phyloP scores from a whole-genome alignment of 768 basidiomycete species.

The Panaeolus cyanescens region DNA sequence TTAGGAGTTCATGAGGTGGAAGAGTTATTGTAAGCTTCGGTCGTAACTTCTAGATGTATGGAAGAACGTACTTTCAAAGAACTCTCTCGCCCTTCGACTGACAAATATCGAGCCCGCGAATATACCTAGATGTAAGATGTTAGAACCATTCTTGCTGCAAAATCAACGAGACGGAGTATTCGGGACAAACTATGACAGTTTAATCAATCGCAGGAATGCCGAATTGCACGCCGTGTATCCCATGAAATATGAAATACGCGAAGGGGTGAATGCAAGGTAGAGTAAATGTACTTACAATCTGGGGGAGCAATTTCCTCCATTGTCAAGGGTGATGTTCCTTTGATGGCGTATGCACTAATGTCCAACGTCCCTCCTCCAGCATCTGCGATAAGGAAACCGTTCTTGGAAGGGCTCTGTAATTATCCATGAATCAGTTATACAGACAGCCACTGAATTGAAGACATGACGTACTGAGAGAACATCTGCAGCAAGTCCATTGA shows the following conservation, averaged over 20 bases:
- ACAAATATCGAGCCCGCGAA: slow-evolving; percentile 87
- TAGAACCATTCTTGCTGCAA: background rate
- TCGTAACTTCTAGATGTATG: background rate
- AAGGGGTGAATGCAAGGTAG: background rate
- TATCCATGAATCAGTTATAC: background rate
- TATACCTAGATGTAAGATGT: slow-evolving; percentile 47
- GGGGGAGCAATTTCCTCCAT: slow-evolving; percentile 86
- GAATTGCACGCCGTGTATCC: background rate
- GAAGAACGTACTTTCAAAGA: slow-evolving; percentile 58
- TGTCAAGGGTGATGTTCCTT: slow-evolving; percentile 65
- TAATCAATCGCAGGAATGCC: background rate
- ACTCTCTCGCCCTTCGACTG: slow-evolving; percentile 70
- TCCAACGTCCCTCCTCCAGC: slow-evolving; percentile 83
- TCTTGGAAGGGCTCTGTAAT: slow-evolving; percentile 65
- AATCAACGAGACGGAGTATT: background rate
- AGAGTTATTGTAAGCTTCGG: background rate
- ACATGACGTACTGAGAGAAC: slow-evolving; percentile 62
- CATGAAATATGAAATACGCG: slow-evolving; percentile 2
- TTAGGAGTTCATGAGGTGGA: background rate
- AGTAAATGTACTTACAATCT: slow-evolving; percentile 54
- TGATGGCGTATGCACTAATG: slow-evolving; percentile 79
- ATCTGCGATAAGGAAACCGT: slow-evolving; percentile 80
- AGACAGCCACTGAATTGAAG: background rate
- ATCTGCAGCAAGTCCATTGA: slow-evolving; percentile 77
- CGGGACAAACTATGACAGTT: background rate